Percentiles rank a stretch among this genome's conserved stretches.
Conservation (phyloP, 805 yeast genomes). For the Candida dendrica region DNA sequence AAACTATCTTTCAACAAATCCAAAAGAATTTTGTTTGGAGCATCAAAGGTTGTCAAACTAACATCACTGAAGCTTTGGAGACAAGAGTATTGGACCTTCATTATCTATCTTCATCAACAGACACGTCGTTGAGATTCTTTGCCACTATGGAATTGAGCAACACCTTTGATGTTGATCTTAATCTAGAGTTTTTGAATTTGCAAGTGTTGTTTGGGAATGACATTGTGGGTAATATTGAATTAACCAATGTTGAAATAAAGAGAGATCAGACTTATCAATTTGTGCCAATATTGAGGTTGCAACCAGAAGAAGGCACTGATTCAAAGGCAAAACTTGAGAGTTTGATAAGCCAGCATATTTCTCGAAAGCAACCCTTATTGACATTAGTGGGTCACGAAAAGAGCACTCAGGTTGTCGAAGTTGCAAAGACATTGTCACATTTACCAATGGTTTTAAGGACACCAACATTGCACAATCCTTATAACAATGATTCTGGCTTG, state of each 20-base stretch:
- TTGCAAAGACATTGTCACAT: slow-evolving; percentile 19
- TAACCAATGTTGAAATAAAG: slow-evolving; percentile 19
- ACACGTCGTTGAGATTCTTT: slow-evolving; percentile 18
- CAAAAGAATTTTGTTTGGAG: slow-evolving; percentile 3
- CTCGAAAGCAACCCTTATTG: slow-evolving; percentile 28
- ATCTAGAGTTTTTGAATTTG: slow-evolving; percentile 20
- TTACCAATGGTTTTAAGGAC: slow-evolving; percentile 22
- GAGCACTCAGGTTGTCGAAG: slow-evolving; percentile 13
- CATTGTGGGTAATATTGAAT: slow-evolving; percentile 24
- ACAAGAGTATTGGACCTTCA: slow-evolving; percentile 9
- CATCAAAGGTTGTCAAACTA: slow-evolving; percentile 1
- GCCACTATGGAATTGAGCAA: slow-evolving; percentile 26
- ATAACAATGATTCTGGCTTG: slow-evolving; percentile 27
- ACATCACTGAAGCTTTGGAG: slow-evolving; percentile 2
- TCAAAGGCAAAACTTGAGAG: slow-evolving; percentile 21
- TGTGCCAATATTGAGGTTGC: slow-evolving; percentile 10
- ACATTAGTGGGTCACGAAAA: slow-evolving; percentile 22
- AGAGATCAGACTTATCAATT: slow-evolving; percentile 12
- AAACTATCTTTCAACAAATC: slow-evolving; percentile 14
- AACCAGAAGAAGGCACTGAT: slow-evolving; percentile 8
- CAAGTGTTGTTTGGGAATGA: slow-evolving; percentile 27
- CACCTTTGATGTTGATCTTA: slow-evolving; percentile 24
- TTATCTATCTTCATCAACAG: slow-evolving; percentile 22
- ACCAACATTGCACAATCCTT: slow-evolving; percentile 18
- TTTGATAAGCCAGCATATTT: slow-evolving; percentile 30